Evolutionary conservation across 2,329 filamentous ascomycete genomes (phyloP).

Genomic region (Apiospora rasikravindrae): DNA sequence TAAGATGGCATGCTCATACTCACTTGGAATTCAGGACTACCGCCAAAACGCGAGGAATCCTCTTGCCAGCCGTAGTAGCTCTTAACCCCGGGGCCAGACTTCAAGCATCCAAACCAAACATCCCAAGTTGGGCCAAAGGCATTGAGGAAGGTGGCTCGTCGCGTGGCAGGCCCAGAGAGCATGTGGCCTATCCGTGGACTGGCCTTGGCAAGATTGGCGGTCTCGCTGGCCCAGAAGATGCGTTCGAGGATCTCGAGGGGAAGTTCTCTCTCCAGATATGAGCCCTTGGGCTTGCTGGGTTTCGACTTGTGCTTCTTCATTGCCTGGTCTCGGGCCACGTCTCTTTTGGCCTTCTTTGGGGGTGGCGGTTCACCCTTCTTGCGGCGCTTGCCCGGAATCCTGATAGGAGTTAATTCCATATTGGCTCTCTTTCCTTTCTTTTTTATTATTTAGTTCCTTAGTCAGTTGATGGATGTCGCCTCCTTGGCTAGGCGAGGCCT

Average conservation of each 20-base stretch:
- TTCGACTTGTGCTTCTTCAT: constrained; percentile 20
- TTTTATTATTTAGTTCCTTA: background rate
- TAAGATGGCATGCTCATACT: constrained; percentile 24
- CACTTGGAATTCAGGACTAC: constrained; percentile 52
- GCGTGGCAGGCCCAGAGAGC: constrained; percentile 47
- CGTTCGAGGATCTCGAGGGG: constrained; percentile 59
- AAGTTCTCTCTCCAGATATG: constrained; percentile 43
- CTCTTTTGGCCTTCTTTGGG: constrained; percentile 7
- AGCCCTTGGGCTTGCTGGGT: constrained; percentile 25
- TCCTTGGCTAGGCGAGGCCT: background rate
- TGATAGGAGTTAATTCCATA: constrained; percentile 57
- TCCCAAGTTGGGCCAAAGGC: constrained; percentile 50
- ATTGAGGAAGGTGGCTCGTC: constrained; percentile 40
- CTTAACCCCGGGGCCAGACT: constrained; percentile 24
- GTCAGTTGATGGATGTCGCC: background rate
- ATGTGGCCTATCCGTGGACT: constrained; percentile 51
- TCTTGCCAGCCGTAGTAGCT: constrained; percentile 40
- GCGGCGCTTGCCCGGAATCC: constrained; percentile 38
- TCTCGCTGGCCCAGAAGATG: constrained; percentile 57
- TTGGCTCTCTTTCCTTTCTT: background rate
- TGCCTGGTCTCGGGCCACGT: background rate
- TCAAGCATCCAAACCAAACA: constrained; percentile 40
- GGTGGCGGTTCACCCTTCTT: constrained; percentile 22
- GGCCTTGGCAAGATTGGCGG: constrained; percentile 52
- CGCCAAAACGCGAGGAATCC: constrained; percentile 33